Conservation (phyloP, 441 rosid genomes). For the Monsonia emarginata region DNA sequence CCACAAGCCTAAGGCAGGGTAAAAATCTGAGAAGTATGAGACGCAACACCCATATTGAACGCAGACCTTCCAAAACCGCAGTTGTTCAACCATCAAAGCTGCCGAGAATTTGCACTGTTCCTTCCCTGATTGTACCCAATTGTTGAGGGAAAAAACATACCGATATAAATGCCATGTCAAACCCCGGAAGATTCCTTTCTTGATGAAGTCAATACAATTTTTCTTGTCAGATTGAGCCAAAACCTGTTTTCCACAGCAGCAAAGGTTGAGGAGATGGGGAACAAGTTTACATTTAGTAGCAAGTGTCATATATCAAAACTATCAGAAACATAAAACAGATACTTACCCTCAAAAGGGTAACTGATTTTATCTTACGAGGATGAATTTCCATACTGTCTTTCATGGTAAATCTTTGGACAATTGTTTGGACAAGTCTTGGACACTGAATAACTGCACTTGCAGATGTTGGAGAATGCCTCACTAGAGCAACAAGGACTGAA, state of each 20-base stretch:
- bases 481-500: conserved; percentile 57
- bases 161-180: conserved; percentile 68
- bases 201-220: conserved; percentile 44
- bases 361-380: conserved; percentile 50
- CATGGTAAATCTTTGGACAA: conserved; percentile 50
- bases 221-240: conserved; percentile 57
- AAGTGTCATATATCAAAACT: not conserved
- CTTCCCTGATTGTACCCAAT: conserved; percentile 61
- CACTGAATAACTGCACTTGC: conserved; percentile 61
- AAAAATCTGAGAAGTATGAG: conserved; percentile 56
- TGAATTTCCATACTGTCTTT: conserved; percentile 31
- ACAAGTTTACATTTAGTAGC: not conserved
- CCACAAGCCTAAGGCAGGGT: conserved; percentile 82
- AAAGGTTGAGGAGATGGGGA: not conserved
- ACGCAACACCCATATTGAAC: conserved; percentile 54
- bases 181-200: conserved; percentile 40
- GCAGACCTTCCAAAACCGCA: conserved; percentile 74
- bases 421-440: conserved; percentile 52
- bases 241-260: conserved; percentile 35
- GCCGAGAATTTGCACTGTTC: conserved; percentile 59
- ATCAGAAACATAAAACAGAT: conserved; percentile 5
- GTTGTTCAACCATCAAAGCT: conserved; percentile 71
- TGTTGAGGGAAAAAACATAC: conserved; percentile 48
- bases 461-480: conserved; percentile 81
- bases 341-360: conserved; percentile 60